Conservation (phyloP, 805 yeast species). For the Candida ovalis region DNA sequence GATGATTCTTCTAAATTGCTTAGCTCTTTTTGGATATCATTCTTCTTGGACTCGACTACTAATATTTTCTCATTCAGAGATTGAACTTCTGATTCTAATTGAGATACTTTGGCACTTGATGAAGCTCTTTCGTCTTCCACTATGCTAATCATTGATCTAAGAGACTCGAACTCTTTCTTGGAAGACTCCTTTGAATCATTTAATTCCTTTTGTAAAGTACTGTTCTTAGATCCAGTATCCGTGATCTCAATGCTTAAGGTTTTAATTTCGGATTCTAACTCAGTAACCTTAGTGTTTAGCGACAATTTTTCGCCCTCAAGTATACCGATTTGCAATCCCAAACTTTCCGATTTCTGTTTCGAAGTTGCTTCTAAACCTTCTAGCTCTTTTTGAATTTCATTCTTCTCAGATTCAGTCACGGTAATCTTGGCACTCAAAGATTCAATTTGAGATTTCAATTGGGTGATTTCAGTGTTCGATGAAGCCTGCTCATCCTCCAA, state of each 20-base stretch:
- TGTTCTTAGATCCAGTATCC: neutral
- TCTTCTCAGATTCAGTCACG: neutral
- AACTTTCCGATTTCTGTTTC: constrained; percentile 6
- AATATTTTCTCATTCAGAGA: neutral
- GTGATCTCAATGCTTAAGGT: constrained; percentile 43
- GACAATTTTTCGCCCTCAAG: constrained; percentile 20
- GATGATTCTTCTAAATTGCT: constrained; percentile 19
- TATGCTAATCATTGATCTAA: no score
- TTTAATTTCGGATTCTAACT: constrained; percentile 29
- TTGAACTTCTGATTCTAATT: no score
- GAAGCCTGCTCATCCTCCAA: constrained; percentile 2
- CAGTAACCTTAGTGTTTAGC: constrained; percentile 16
- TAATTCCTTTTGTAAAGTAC: neutral
- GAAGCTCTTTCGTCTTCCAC: constrained; percentile 3
- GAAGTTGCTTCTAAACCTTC: constrained; percentile 19
- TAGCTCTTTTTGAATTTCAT: constrained; percentile 9
- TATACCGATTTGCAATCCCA: constrained; percentile 15
- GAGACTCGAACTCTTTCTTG: neutral
- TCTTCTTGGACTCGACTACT: neutral
- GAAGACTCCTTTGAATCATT: neutral
- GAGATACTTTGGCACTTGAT: no score
- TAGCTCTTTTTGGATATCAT: constrained; percentile 9
- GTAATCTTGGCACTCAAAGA: neutral
- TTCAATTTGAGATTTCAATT: no score
- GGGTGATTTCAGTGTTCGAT: no score